Base-by-base conservation (phyloP, 2,329 filamentous ascomycete species). In the Colletotrichum echinochloae region DNA sequence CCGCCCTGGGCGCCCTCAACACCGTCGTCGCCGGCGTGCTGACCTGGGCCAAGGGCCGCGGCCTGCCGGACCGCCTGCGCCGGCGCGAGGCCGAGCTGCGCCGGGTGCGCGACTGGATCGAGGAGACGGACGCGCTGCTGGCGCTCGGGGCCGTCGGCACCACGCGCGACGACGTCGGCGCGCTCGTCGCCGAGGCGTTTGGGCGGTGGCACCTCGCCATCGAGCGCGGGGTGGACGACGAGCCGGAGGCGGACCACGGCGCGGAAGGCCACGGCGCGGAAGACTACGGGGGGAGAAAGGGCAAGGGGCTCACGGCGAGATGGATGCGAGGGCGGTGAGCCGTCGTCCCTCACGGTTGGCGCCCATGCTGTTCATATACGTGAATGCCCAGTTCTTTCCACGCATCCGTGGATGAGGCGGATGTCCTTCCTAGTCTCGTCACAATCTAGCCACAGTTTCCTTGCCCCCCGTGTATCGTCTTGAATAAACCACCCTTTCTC, bases 11-110 rank as follows among this genome's bases (percentile, higher is more conserved):
- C 3, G 89, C 89, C 1, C 77, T 88, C 14, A 92, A 92, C 74
- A 91, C 89, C 3, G 78, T 90, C 4, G 83, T 91, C 7, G 90
- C 90, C 1, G 90, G 90, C 20, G 79, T 90, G 1, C 78, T 92
- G 26, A 89, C 89, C 0, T 83, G 87, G 9, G 76, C 87, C 56
- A 87, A 86, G 74, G 84, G 85, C 5, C 84, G 85, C 51, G 86
- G 85, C 0, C 74, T 87, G 61, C 85, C 85, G 0, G 82, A 85
- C 72, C 76, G 83, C 20, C 71, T 87, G 23, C 78, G 82, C 49
- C 82, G 84, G 60, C 83, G 87, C 66, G 81, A 82, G 46, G 78
- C 83, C 20, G 83, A 83, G 52, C 85, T 84, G 73, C 76, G 82
- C 0, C 80, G 82, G 44, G 76, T 88, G 28, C 83, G 84, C 74